These are phyloP conservation scores for Daldinia loculata DNA, from an alignment of 495 filamentous ascomycete species.

Conservation along the genomic window DNA sequence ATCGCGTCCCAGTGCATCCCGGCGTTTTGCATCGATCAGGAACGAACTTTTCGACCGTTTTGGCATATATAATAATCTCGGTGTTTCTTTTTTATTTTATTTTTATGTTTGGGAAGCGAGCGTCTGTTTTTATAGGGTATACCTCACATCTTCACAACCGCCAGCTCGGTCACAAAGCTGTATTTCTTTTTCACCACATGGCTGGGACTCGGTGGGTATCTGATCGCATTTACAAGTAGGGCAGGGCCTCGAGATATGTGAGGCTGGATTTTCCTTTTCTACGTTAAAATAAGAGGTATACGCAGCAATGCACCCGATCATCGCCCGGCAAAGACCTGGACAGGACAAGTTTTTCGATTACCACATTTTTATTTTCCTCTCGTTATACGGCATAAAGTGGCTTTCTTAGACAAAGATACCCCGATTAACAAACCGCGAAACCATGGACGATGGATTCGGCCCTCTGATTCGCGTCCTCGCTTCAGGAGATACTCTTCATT, in stretches of 20 bases:
- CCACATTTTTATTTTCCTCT: slow-evolving; percentile 39
- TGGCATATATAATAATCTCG: slow-evolving; percentile 40
- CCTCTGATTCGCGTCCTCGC: slow-evolving; percentile 43
- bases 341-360: slow-evolving; percentile 47
- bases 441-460: slow-evolving; percentile 35
- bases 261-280: slow-evolving; percentile 50
- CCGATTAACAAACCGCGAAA: slow-evolving; percentile 40
- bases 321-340: slow-evolving; percentile 56
- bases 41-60: slow-evolving; percentile 47
- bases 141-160: slow-evolving; percentile 51
- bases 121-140: slow-evolving; percentile 47
- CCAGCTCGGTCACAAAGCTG: slow-evolving; percentile 52
- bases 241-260: slow-evolving; percentile 51
- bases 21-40: slow-evolving; percentile 55
- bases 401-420: slow-evolving; percentile 53
- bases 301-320: slow-evolving; percentile 61
- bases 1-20: slow-evolving; percentile 46
- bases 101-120: slow-evolving; percentile 52
- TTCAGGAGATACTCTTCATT: slow-evolving; percentile 40
- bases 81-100: slow-evolving; percentile 34
- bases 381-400: slow-evolving; percentile 52
- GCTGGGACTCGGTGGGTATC: slow-evolving; percentile 57
- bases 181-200: slow-evolving; percentile 49
- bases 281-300: slow-evolving; percentile 54
- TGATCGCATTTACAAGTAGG: slow-evolving; percentile 60